Conservation (phyloP, 2,329 filamentous ascomycete species). For the Bipolaris gigantea region DNA sequence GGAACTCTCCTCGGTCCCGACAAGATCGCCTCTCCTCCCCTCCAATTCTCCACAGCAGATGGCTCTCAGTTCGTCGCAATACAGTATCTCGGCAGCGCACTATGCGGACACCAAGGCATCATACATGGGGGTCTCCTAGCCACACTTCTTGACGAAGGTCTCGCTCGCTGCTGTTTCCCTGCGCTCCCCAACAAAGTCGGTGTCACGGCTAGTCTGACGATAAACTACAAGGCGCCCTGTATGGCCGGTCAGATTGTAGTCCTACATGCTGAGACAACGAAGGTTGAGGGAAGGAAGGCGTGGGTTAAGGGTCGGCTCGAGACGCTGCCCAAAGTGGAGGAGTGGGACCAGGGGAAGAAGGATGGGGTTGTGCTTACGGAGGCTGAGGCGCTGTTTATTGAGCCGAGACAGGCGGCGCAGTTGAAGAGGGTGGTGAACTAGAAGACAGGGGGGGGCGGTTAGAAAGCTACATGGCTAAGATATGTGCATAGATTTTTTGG, state of each 20-base stretch:
- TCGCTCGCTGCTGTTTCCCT: slow-evolving; percentile 85
- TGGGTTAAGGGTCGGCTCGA: slow-evolving; percentile 90
- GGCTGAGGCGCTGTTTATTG: slow-evolving; percentile 84
- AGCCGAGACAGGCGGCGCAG: slow-evolving; percentile 74
- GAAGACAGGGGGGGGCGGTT: neutral
- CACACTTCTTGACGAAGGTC: slow-evolving; percentile 88
- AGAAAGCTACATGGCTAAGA: neutral
- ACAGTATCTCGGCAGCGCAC: slow-evolving; percentile 72
- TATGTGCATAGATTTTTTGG: neutral
- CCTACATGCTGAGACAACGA: slow-evolving; percentile 75
- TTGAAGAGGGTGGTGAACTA: slow-evolving; percentile 37
- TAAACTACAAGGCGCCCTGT: slow-evolving; percentile 81
- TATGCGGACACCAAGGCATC: slow-evolving; percentile 89
- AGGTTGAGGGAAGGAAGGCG: slow-evolving; percentile 89
- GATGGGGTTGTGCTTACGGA: slow-evolving; percentile 70
- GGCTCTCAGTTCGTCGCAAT: slow-evolving; percentile 62
- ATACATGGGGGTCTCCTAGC: slow-evolving; percentile 88
- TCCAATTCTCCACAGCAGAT: slow-evolving; percentile 67
- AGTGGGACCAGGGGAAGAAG: slow-evolving; percentile 56
- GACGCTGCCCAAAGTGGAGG: slow-evolving; percentile 63
- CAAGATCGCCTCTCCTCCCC: slow-evolving; percentile 78
- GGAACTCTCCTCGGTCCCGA: slow-evolving; percentile 75
- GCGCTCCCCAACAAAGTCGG: slow-evolving; percentile 83
- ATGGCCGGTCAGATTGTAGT: slow-evolving; percentile 76
- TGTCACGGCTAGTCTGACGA: slow-evolving; percentile 81